Percentiles rank a stretch among this genome's conserved stretches.
phyloP scores from a whole-genome alignment of 2,329 filamentous ascomycete species.

The Talaromyces sp. region DNA sequence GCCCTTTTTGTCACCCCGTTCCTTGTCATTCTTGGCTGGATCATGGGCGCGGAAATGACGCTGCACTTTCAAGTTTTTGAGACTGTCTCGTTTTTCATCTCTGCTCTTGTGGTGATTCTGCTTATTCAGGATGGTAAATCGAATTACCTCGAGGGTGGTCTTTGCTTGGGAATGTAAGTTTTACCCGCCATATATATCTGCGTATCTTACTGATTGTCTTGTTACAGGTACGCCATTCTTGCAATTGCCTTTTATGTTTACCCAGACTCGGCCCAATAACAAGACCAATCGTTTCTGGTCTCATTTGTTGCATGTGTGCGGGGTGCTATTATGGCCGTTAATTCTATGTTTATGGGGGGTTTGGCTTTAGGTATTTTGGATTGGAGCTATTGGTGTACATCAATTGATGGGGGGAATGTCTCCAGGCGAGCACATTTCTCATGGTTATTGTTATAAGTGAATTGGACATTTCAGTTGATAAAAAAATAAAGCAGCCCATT shows the following conservation, averaged over 20 bases:
- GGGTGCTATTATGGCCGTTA: background rate
- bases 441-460: no score
- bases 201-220: constrained; percentile 2
- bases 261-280: constrained; percentile 30
- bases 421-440: no score
- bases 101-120: constrained; percentile 68
- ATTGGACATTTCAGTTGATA: no score
- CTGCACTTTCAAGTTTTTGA: constrained; percentile 78
- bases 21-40: constrained; percentile 76
- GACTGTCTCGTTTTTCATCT: constrained; percentile 72
- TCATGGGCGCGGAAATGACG: constrained; percentile 67
- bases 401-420: constrained; percentile 16
- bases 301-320: background rate
- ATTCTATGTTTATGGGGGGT: background rate
- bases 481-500: no score
- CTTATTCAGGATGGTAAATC: constrained; percentile 75
- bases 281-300: background rate
- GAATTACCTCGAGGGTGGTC: constrained; percentile 78
- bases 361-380: background rate
- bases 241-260: constrained; percentile 48
- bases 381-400: background rate
- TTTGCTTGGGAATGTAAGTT: constrained; percentile 57
- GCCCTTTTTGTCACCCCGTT: constrained; percentile 76
- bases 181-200: background rate
- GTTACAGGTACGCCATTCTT: constrained; percentile 38